Conservation (phyloP, 768 basidiomycete species). For the Russula compacta region DNA sequence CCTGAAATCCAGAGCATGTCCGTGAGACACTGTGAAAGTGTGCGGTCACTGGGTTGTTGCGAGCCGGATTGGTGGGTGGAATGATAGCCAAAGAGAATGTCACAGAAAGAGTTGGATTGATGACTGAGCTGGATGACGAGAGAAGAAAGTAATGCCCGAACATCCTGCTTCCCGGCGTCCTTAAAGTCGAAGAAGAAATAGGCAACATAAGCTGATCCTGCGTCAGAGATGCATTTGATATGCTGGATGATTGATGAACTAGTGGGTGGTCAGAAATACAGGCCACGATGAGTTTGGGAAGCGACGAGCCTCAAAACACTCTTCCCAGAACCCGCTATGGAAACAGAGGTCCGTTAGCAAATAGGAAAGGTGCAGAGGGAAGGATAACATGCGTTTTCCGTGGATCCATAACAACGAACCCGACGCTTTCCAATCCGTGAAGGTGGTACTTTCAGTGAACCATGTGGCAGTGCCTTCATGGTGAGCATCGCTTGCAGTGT, state of each 20-base stretch:
- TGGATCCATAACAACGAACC: not conserved
- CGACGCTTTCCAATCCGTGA: not conserved
- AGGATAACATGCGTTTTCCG: not conserved
- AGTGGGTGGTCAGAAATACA: no score
- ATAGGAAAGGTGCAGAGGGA: not conserved
- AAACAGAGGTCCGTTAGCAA: not conserved
- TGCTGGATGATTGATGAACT: not conserved
- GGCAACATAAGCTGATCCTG: not conserved
- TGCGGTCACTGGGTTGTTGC: not conserved
- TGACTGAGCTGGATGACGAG: not conserved
- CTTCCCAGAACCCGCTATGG: not conserved
- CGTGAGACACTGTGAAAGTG: not conserved
- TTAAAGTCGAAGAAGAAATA: not conserved
- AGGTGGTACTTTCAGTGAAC: not conserved
- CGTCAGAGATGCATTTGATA: not conserved
- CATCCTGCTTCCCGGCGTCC: not conserved
- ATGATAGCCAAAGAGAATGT: not conserved
- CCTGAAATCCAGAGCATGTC: not conserved
- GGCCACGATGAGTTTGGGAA: not conserved
- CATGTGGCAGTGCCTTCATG: not conserved
- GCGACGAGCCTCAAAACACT: not conserved
- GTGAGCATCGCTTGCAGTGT: not conserved
- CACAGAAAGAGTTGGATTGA: not conserved
- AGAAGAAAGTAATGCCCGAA: not conserved
- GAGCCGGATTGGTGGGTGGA: not conserved